phyloP scores from a whole-genome alignment of 306 rosid genomes.

The Heteromeles arbutifolia region DNA sequence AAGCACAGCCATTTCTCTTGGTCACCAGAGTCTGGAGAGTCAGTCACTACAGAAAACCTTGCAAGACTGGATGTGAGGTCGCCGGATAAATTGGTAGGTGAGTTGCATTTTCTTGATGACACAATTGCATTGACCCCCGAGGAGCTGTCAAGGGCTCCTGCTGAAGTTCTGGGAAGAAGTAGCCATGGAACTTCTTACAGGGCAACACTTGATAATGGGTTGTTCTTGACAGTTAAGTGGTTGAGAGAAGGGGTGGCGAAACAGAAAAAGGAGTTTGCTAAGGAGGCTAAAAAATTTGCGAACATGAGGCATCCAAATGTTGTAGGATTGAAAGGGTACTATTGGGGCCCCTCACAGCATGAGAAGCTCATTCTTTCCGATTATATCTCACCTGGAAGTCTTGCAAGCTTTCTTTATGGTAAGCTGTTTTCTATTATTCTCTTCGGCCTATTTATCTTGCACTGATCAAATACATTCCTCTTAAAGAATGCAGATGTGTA shows the following conservation, averaged over 20 bases:
- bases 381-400: conserved; percentile 87
- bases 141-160: conserved; percentile 93
- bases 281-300: conserved; percentile 92
- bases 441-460: not conserved
- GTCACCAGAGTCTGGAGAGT: conserved; percentile 94
- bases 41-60: conserved; percentile 58
- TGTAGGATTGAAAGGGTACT: conserved; percentile 89
- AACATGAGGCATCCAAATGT: conserved; percentile 96
- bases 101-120: conserved; percentile 92
- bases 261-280: conserved; percentile 91
- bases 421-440: conserved; percentile 24
- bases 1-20: conserved; percentile 77
- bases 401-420: conserved; percentile 90
- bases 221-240: conserved; percentile 92
- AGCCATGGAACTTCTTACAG: conserved; percentile 96
- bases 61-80: conserved; percentile 74
- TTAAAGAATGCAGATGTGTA: not conserved
- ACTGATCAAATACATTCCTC: not conserved
- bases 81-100: conserved; percentile 84
- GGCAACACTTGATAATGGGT: conserved; percentile 81
- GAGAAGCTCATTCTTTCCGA: conserved; percentile 98
- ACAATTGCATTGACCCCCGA: conserved; percentile 70
- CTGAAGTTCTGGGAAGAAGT: conserved; percentile 95
- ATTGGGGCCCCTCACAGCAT: conserved; percentile 99
- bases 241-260: conserved; percentile 97